Evolutionary conservation across 805 yeast species (phyloP).

Genomic region (Wickerhamiella sergipiensis): DNA sequence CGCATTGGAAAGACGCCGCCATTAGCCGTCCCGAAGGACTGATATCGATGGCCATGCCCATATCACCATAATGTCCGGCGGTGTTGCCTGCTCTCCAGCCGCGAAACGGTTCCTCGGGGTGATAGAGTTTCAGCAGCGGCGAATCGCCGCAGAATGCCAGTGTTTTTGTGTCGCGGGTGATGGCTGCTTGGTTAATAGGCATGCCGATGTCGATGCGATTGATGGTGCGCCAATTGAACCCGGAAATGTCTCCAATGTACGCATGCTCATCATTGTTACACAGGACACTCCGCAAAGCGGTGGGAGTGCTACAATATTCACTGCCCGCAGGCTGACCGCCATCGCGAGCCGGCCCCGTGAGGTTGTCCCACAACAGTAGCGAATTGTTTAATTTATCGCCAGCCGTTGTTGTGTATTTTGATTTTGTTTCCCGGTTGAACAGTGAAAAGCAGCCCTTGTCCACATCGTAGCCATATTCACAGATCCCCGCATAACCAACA

Average conservation of each 20-base stretch:
- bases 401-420: not conserved
- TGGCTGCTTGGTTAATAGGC: conserved; percentile 61
- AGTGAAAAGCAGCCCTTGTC: not conserved
- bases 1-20: conserved; percentile 78
- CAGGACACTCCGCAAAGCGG: conserved; percentile 26
- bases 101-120: not conserved
- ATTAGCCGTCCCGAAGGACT: conserved; percentile 62
- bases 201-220: conserved; percentile 37
- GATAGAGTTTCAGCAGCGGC: conserved; percentile 19
- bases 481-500: not conserved
- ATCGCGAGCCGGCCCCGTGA: not conserved
- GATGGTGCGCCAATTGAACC: conserved; percentile 7
- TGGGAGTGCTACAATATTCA: not conserved
- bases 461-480: not conserved
- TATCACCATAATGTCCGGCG: conserved; percentile 37
- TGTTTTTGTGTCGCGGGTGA: conserved; percentile 48
- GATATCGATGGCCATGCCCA: conserved; percentile 74
- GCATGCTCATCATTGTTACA: conserved; percentile 76
- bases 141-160: conserved; percentile 69
- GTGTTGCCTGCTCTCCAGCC: not conserved
- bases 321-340: not conserved
- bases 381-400: not conserved
- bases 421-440: not conserved
- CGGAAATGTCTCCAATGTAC: conserved; percentile 46
- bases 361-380: not conserved